Conservation (phyloP, 1,284 basidiomycete genomes). For the Xerocomus minutiporus region DNA sequence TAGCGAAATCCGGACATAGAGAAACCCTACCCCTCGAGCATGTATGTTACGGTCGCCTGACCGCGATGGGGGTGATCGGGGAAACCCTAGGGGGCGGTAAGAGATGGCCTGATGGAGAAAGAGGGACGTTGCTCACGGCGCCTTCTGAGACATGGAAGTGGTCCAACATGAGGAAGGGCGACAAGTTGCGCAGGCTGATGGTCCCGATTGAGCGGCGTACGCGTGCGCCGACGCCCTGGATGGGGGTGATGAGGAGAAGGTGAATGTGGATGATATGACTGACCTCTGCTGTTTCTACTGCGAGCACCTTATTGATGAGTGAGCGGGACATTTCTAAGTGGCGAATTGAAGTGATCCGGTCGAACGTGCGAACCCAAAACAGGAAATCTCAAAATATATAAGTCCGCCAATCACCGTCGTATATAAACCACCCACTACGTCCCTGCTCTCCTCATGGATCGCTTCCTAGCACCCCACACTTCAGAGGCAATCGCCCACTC, state of each 20-base stretch:
- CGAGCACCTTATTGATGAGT: conserved; percentile 72
- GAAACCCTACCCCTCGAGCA: conserved; percentile 70
- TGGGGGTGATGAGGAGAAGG: neutral
- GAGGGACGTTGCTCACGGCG: conserved; percentile 43
- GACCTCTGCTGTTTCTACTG: conserved; percentile 80
- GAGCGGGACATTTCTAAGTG: conserved; percentile 47
- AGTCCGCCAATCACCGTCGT: neutral
- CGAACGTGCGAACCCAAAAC: conserved; percentile 24
- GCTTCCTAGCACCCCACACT: conserved; percentile 66
- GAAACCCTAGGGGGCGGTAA: conserved; percentile 46
- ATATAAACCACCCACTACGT: neutral
- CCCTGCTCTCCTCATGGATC: conserved; percentile 43
- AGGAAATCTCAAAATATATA: conserved; percentile 3
- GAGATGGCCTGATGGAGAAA: neutral
- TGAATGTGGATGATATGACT: neutral
- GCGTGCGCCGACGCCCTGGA: conserved; percentile 75
- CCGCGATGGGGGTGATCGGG: conserved; percentile 90
- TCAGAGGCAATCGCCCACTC: conserved; percentile 69
- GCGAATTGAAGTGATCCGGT: neutral
- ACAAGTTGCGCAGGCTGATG: conserved; percentile 70
- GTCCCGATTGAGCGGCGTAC: conserved; percentile 91
- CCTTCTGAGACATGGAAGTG: conserved; percentile 66
- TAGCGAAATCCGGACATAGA: neutral
- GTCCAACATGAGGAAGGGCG: conserved; percentile 89
- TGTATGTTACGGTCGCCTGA: conserved; percentile 85